Base-by-base conservation (phyloP, 148 eudicot species). In the Persicaria maculosa region DNA sequence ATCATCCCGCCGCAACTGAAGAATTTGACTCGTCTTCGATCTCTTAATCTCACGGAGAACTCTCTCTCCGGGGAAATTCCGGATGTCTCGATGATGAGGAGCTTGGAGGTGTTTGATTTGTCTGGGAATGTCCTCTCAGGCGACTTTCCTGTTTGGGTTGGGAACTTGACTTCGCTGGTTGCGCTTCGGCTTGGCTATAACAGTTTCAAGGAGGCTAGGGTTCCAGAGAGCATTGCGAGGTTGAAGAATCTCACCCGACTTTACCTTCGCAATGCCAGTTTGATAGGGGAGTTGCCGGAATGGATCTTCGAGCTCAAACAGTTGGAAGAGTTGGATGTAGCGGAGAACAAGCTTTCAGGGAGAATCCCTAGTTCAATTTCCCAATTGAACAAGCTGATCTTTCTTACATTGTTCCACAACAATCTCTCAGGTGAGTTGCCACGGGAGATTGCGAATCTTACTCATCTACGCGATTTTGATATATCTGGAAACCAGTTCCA, bases 361-460 rank as follows among this genome's bases (percentile, higher is more conserved):
- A 71, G 78, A 59, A 79, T 94, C 67, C 85, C 95, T 6, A 72
- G 78, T 43, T 86, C 89, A n/a, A 86, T 94, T 9, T 75, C 83
- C 9, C 81, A 86, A 76, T 54, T 91, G 48, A 79, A 31, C 47
- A 90, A 82, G 50, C 52, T 94, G 45, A 65, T 71, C 22, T 88
- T 87, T 73, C 90, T 94, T 22, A 97, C 91, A 87, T 90, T 94
- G 22, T 91, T 67, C 55, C 54, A 50, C 11, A 94, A 94, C 86
- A 85, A 84, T 9, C 77, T 94, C 67, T 88, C 93, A 0, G 98
- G 98, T 5, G 85, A 85, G 79, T 73, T 94, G 53, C 98, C 98
- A 15, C 40, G 43, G 12, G 93, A 82, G 82, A 50, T 94, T 17
- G 86, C 88, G 55, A 62, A 85, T 19, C 89, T 94, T 68, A 82